phyloP scores from a whole-genome alignment of 768 basidiomycete species.

The Rhodotorula sphaerocarpa region DNA sequence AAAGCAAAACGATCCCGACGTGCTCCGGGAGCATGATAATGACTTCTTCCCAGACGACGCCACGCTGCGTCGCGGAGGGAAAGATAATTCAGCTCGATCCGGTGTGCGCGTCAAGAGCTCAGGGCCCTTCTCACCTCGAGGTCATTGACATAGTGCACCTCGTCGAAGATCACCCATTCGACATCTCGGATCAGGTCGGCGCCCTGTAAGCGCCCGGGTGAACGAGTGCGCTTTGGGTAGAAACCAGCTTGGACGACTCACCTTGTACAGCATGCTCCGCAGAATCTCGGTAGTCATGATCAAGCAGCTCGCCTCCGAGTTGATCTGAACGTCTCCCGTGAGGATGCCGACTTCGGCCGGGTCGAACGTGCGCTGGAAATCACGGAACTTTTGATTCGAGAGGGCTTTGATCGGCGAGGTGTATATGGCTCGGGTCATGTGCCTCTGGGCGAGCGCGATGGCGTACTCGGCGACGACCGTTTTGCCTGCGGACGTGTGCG shows the following conservation, averaged over 20 bases:
- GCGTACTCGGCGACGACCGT: constrained; percentile 99
- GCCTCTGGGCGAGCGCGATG: constrained; percentile 88
- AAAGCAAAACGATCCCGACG: constrained; percentile 91
- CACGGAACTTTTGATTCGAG: constrained; percentile 97
- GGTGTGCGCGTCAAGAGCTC: no score
- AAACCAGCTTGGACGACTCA: constrained; percentile 59
- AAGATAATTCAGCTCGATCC: constrained; percentile 20
- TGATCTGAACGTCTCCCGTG: constrained; percentile 98
- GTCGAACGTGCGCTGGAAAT: constrained; percentile 94
- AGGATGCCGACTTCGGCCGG: constrained; percentile 85
- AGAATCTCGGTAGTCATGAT: constrained; percentile 98
- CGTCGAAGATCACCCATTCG: constrained; percentile 98
- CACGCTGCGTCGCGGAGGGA: no score
- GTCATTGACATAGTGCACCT: constrained; percentile 99
- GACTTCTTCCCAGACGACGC: constrained; percentile 99
- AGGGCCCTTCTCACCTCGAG: constrained; percentile 61
- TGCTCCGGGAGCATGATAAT: constrained; percentile 99
- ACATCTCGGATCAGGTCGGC: constrained; percentile 97
- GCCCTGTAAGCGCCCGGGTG: constrained; percentile 64
- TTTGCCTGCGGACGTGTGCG: constrained; percentile 98
- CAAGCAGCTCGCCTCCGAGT: constrained; percentile 90
- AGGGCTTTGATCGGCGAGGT: constrained; percentile 98
- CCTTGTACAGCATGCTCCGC: constrained; percentile 97
- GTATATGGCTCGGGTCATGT: constrained; percentile 99
- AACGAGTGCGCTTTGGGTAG: neutral